Evolutionary conservation across 2,329 filamentous ascomycete species (phyloP).

Genomic region (Microsporum canis): DNA sequence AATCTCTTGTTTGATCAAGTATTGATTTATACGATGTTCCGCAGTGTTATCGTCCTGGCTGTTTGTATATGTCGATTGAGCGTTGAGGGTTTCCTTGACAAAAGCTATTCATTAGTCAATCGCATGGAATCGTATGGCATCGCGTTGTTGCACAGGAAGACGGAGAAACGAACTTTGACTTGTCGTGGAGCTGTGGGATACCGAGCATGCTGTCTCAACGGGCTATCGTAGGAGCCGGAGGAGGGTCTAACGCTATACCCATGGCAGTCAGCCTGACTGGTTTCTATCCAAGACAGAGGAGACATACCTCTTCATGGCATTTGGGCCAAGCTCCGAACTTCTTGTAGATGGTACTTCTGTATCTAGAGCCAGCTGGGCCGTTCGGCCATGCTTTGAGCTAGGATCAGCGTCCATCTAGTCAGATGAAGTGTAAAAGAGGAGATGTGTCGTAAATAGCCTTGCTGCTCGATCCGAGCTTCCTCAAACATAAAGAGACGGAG

Average conservation of each 20-base stretch:
- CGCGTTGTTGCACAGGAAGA: background rate
- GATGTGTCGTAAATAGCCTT: background rate
- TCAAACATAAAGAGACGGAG: background rate
- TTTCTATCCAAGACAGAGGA: background rate
- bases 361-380: background rate
- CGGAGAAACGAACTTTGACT: conserved; percentile 45
- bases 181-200: conserved; percentile 48
- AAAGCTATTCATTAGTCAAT: conserved; percentile 3
- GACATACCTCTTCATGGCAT: background rate
- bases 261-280: background rate
- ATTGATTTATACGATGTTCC: conserved; percentile 87
- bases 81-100: conserved; percentile 70
- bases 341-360: background rate
- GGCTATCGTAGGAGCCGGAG: conserved; percentile 11
- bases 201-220: conserved; percentile 39
- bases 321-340: background rate
- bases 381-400: background rate
- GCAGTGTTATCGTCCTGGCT: conserved; percentile 71
- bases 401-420: background rate
- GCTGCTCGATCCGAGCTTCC: background rate
- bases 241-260: conserved; percentile 8
- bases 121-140: background rate
- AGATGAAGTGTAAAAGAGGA: background rate
- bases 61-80: conserved; percentile 72
- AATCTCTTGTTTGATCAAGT: conserved; percentile 86